These are phyloP conservation scores for Phialophora tarda DNA, from an alignment of 2,329 filamentous ascomycete genomes.

Conservation along the genomic window DNA sequence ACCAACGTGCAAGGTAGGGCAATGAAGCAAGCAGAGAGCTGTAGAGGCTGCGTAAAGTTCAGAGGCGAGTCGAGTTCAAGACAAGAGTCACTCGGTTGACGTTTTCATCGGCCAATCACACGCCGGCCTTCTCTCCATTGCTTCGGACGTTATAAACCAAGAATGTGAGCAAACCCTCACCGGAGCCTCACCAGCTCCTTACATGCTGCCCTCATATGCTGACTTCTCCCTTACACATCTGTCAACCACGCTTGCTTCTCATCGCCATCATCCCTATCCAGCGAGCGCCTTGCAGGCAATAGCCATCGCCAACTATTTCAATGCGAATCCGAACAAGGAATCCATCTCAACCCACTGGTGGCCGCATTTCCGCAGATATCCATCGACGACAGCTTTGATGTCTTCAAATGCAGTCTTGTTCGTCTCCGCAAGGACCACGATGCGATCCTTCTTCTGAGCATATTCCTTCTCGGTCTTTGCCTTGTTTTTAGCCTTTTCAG, in stretches of 20 bases:
- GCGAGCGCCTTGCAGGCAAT: background rate
- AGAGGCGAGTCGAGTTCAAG: background rate
- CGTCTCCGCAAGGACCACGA: slow-evolving; percentile 76
- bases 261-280: background rate
- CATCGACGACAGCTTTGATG: slow-evolving; percentile 76
- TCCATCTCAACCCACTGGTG: slow-evolving; percentile 95
- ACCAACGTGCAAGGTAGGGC: background rate
- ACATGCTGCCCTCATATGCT: background rate
- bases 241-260: background rate
- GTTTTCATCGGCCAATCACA: slow-evolving; percentile 12
- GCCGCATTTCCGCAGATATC: slow-evolving; percentile 86
- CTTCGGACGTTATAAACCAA: background rate
- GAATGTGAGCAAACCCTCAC: background rate
- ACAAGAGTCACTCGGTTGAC: background rate
- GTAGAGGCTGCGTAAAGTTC: background rate
- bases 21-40: background rate
- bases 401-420: slow-evolving; percentile 81
- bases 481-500: slow-evolving; percentile 73
- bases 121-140: slow-evolving; percentile 2
- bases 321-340: slow-evolving; percentile 71
- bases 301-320: slow-evolving; percentile 25
- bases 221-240: background rate
- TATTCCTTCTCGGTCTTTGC: slow-evolving; percentile 57
- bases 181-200: background rate
- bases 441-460: slow-evolving; percentile 65